A percentile compares a stretch with the other conserved stretches of the same genome.
Evolutionary conservation across 1,284 basidiomycete genomes (phyloP).

Genomic region (Trametes hirsuta): DNA sequence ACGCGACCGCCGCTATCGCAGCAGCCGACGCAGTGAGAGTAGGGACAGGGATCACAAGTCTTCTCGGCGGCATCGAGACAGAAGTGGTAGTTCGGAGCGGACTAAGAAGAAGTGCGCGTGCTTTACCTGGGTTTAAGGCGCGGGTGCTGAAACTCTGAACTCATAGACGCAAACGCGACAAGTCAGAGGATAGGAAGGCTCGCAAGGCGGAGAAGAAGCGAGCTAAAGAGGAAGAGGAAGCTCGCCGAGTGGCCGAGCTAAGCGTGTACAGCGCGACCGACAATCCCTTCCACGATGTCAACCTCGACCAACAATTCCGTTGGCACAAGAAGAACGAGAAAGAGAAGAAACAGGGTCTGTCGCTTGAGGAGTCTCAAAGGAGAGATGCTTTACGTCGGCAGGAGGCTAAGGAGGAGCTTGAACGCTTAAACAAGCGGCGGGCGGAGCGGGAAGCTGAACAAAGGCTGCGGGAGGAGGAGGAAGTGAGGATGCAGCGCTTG

Average conservation of each 20-base stretch:
- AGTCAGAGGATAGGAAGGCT: slow-evolving; percentile 74
- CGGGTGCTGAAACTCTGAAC: slow-evolving; percentile 11
- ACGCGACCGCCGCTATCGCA: slow-evolving; percentile 36
- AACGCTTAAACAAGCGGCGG: slow-evolving; percentile 86
- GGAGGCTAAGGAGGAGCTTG: slow-evolving; percentile 95
- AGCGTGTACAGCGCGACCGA: slow-evolving; percentile 93
- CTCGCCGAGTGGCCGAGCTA: slow-evolving; percentile 84
- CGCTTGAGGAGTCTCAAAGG: slow-evolving; percentile 77
- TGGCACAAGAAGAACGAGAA: slow-evolving; percentile 99
- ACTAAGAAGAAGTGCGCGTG: slow-evolving; percentile 61
- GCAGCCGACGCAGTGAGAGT: slow-evolving; percentile 45
- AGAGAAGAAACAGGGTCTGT: slow-evolving; percentile 88
- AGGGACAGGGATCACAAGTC: slow-evolving; percentile 40
- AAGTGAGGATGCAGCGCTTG: slow-evolving; percentile 82
- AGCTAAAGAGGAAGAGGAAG: slow-evolving; percentile 83
- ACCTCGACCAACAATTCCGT: slow-evolving; percentile 92
- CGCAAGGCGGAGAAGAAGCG: slow-evolving; percentile 84
- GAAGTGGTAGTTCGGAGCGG: slow-evolving; percentile 39
- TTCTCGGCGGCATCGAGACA: slow-evolving; percentile 46
- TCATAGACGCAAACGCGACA: slow-evolving; percentile 75
- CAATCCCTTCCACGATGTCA: slow-evolving; percentile 98
- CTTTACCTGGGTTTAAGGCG: background rate
- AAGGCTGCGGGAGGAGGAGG: slow-evolving; percentile 89
- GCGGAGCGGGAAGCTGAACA: slow-evolving; percentile 93
- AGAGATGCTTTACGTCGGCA: slow-evolving; percentile 82